phyloP scores from a whole-genome alignment of 768 basidiomycete genomes.

The Pulveroboletus sp. region DNA sequence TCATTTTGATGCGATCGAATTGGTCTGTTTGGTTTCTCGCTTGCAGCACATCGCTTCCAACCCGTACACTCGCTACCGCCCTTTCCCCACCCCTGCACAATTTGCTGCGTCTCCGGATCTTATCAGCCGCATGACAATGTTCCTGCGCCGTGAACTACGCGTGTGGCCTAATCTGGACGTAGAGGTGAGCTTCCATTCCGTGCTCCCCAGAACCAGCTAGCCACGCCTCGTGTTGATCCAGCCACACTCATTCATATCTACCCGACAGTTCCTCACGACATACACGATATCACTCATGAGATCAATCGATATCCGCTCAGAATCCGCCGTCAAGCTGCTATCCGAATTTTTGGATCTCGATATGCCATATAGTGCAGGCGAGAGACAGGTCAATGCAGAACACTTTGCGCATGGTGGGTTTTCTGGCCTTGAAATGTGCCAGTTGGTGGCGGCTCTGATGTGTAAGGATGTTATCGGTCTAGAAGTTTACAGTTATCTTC shows the following conservation, averaged over 20 bases:
- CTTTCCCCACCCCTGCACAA: slow-evolving; percentile 82
- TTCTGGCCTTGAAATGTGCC: too few relatives aligned
- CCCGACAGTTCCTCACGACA: slow-evolving; percentile 73
- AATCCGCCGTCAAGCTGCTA: slow-evolving; percentile 77
- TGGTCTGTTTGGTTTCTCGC: background rate
- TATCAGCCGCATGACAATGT: slow-evolving; percentile 70
- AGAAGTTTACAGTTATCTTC: slow-evolving; percentile 88
- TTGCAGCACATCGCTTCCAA: slow-evolving; percentile 91
- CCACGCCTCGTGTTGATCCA: slow-evolving; percentile 3
- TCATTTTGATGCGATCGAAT: background rate
- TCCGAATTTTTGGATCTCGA: slow-evolving; percentile 88
- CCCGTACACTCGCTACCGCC: slow-evolving; percentile 77
- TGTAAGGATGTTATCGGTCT: too few relatives aligned
- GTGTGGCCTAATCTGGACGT: slow-evolving; percentile 90
- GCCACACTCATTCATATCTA: slow-evolving; percentile 15
- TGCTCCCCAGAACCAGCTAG: too few relatives aligned
- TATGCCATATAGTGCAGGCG: slow-evolving; percentile 49
- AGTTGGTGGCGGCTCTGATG: background rate
- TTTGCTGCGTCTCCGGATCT: slow-evolving; percentile 74
- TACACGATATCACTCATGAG: slow-evolving; percentile 90
- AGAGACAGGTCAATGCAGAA: slow-evolving; percentile 69
- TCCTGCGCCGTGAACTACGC: slow-evolving; percentile 78
- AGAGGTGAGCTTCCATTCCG: slow-evolving; percentile 49
- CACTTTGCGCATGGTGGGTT: slow-evolving; percentile 90
- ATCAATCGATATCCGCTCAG: slow-evolving; percentile 86